Base-by-base conservation (phyloP, 306 rosid species). In the Inga oerstediana region DNA sequence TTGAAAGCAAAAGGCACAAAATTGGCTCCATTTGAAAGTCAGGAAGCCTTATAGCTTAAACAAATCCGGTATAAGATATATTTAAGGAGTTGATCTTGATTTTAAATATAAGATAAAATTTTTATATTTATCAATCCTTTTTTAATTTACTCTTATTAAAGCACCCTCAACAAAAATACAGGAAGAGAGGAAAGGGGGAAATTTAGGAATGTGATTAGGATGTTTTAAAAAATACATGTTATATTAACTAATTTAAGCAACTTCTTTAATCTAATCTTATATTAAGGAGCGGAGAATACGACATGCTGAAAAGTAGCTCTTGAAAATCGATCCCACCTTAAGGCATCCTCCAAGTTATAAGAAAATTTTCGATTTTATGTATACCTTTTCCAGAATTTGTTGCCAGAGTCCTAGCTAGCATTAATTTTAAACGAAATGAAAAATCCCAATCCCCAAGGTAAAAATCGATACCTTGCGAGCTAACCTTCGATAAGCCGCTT, bases 401-500 rank as follows among this genome's bases (percentile, higher is more conserved):
- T 9, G 10, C 15, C 32, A n/a, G 32, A n/a, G 32, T 30, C 32
- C 66, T 59, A 20, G 64, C 64, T 7, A 1, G 10, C 10, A 56
- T 59, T 59, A 22, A 9, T 80, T 81, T 19, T 19, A 64, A 37
- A 35, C 8, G 2, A 75, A 45, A 75, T 6, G 14, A 41, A 56
- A 32, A 72, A 34, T 0, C 30, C 27, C 52, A 35, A 65, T 56
- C 14, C 19, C 17, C 48, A 3, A 76, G 24, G 48, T 72, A 82
- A 86, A 86, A 74, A 43, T 37, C 79, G 80, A 80, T 93, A 95
- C 99, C 99, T 95, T 97, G 59, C 99, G 97, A 87, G 98, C 98
- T 85, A 95, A 89, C 82, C 81, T 91, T 78, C 99, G 94, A 90
- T 95, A 95, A 70, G 99, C 99, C 17, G 98, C 88, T 84, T 95